Evolutionary conservation across 1,139 yeast genomes (phyloP).

Genomic region (Blastobotrys proliferans): DNA sequence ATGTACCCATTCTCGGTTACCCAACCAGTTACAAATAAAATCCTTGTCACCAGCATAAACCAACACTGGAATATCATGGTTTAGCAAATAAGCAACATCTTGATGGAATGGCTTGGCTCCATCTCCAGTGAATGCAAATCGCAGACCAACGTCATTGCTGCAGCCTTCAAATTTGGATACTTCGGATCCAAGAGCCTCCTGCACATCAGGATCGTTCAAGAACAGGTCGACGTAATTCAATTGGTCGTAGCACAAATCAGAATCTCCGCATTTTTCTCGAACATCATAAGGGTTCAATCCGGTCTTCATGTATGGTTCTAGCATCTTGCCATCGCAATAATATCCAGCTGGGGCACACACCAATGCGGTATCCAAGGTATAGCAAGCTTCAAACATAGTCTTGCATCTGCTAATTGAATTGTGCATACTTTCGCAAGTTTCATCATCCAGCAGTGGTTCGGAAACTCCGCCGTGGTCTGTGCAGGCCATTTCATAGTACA

Average conservation of each 20-base stretch:
- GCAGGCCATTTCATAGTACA: constrained; percentile 97
- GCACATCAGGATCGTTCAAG: constrained; percentile 64
- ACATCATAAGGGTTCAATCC: constrained; percentile 94
- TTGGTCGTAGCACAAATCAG: constrained; percentile 69
- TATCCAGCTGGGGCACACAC: constrained; percentile 91
- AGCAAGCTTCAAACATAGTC: constrained; percentile 75
- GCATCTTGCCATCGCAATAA: constrained; percentile 82
- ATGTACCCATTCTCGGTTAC: constrained; percentile 77
- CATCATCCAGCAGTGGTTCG: constrained; percentile 57
- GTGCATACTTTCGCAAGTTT: constrained; percentile 75
- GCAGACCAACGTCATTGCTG: constrained; percentile 45
- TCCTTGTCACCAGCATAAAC: constrained; percentile 90
- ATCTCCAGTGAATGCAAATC: constrained; percentile 78
- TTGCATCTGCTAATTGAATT: constrained; percentile 76
- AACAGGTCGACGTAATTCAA: constrained; percentile 63
- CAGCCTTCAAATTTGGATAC: constrained; percentile 80
- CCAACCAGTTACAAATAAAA: constrained; percentile 87
- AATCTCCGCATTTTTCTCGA: constrained; percentile 79
- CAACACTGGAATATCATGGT: constrained; percentile 63
- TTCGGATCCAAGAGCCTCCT: constrained; percentile 87
- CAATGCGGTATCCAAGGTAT: constrained; percentile 72
- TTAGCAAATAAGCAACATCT: constrained; percentile 52
- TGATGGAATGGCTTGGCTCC: constrained; percentile 60
- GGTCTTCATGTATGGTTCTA: constrained; percentile 84
- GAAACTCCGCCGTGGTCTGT: constrained; percentile 88